Conservation (phyloP, 495 filamentous ascomycete genomes). For the Hapsidospora chrysogenum region DNA sequence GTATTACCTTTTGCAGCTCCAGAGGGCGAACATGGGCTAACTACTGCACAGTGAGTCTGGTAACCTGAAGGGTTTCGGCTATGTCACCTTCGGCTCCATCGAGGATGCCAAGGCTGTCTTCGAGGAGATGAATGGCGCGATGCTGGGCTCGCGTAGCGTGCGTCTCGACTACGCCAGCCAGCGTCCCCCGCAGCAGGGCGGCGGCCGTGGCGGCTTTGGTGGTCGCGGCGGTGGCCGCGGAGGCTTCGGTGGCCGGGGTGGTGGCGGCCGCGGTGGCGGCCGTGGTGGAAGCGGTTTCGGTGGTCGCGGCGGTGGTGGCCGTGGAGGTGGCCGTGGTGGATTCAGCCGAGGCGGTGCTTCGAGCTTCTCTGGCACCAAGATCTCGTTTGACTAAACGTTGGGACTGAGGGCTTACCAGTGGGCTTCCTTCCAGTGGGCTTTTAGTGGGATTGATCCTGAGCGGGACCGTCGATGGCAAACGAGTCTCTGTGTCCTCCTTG, state of each 20-base stretch:
- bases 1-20: conserved; percentile 9
- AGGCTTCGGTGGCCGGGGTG: conserved; percentile 31
- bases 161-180: conserved; percentile 83
- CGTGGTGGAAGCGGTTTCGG: conserved; percentile 32
- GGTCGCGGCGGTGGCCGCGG: conserved; percentile 31
- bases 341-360: background rate
- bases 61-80: conserved; percentile 86
- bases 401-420: background rate
- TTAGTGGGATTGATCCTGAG: too few relatives aligned
- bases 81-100: conserved; percentile 67
- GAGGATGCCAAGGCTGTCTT: conserved; percentile 75
- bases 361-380: conserved; percentile 3
- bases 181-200: conserved; percentile 41
- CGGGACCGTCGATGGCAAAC: too few relatives aligned
- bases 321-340: conserved; percentile 21
- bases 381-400: conserved; percentile 1
- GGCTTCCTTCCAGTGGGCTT: conserved; percentile 1
- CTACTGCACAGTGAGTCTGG: conserved; percentile 48
- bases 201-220: conserved; percentile 26
- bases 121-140: conserved; percentile 54
- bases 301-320: conserved; percentile 27
- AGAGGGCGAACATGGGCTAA: conserved; percentile 17
- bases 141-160: conserved; percentile 53
- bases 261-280: conserved; percentile 36
- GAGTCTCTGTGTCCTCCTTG: too few relatives aligned